Base-by-base conservation (phyloP, 371 early-diverging fungal species). In the Mycotypha africana region DNA sequence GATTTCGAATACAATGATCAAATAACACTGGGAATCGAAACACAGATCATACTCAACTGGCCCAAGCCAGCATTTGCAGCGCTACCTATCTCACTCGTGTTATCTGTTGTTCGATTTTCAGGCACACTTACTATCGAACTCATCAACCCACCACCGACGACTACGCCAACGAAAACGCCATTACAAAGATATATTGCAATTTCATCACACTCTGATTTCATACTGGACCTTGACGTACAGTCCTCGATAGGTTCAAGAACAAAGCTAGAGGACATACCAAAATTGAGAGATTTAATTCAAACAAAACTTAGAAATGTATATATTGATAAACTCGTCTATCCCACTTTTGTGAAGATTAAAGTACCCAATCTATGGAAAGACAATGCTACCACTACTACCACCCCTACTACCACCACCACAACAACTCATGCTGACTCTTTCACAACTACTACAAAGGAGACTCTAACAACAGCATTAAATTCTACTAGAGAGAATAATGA, bases 211-310 rank as follows among this genome's bases (percentile, higher is more conserved):
- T 85, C 88, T 1, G 88, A 86, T 40, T 91, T 88, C 47, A 64
- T 74, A 24, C 78, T 96, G 11, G 92, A 93, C 23, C 84, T 95
- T 43, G 83, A 86, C 15, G 86, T 93, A 0, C 80, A 87, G 26
- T 92, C 93, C 0, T 62, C 95, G 16, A 76, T 97, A 35, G 97
- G 97, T 0, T 90, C 92, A 46, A 79, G 89, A 47, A 92, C 95
- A 22, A 97, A 97, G 59, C 79, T 95, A 22, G 93, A 93, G 60
- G 92, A 93, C 56, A 72, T 95, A 34, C 95, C 97, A 10, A 93
- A 92, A 67, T 67, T 97, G 32, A 86, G 91, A 1, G 83, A 86
- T 26, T 60, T 96, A 20, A 87, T 97, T 37, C 82, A 83, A 6
- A 74, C 80, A 15, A 81, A 82, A 45, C 55, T 91, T 22, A 74